Evolutionary conservation across 257 asterid species (phyloP), one percentile per base, ranked within the genome.

Genomic region (Petunia axillaris): DNA sequence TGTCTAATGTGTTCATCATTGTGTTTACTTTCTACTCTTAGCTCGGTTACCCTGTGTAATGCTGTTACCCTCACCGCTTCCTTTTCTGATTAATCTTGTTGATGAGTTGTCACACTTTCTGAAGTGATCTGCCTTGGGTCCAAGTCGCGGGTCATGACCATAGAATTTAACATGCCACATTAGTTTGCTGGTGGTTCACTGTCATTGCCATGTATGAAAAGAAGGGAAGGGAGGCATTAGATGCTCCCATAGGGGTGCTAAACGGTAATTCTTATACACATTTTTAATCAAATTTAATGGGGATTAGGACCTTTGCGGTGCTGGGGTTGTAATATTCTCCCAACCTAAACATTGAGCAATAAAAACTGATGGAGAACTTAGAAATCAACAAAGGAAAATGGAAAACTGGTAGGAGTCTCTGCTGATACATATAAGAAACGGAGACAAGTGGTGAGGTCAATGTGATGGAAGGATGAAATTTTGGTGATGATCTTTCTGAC

Each of bases 61-160:
- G 25, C 25, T 25, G 25, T 3, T 37, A 1, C 5, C 35, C 9
- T 70, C 59, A 70, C 5, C 25, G 43, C 59, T 73, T 73, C 13
- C 60, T 73, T 73, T 73, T 73, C 68, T 73, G 25, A 50, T 50
- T 50, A 35, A 35, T 50, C 78, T 73, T 73, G 46, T 73, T 50
- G 78, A 73, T 73, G 62, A 73, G 13, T 6, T 73, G 36, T 5
- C 78, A 35, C 25, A 73, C 40, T 36, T 35, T 50, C 7, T 50
- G 62, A 73, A 2, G 60, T 46, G 60, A 48, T 5, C 58, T 11
- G 44, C 43, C 41, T 11, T 35, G 1, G 3, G 4, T 73, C 43
- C 55, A 41, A 43, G 75, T 67, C 39, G 0, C 15, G 54, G 38
- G 39, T 43, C 8, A 43, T 41, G 54, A 41, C 75, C 15, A 41